phyloP scores from a whole-genome alignment of 1,284 basidiomycete species.

The Cutaneotrichosporon sp. region DNA sequence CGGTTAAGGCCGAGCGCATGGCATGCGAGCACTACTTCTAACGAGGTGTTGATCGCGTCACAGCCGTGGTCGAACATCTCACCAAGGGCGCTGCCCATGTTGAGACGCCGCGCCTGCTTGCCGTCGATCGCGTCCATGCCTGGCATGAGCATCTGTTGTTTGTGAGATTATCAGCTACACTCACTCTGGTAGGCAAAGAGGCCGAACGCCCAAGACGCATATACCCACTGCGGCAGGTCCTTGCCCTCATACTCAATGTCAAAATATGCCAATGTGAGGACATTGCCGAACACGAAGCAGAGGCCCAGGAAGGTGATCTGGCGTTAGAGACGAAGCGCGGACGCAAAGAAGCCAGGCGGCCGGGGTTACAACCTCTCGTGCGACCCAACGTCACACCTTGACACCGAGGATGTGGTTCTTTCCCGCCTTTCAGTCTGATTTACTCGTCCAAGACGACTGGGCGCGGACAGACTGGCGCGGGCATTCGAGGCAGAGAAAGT shows the following conservation, averaged over 20 bases:
- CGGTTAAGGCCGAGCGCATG: constrained; percentile 86
- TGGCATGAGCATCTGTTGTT: constrained; percentile 32
- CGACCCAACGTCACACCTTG: neutral
- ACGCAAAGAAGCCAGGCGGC: neutral
- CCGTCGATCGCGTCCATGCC: constrained; percentile 59
- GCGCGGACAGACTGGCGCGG: too few relatives aligned
- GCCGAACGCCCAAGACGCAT: constrained; percentile 83
- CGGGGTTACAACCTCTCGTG: neutral
- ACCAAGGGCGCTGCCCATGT: constrained; percentile 92
- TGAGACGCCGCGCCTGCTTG: constrained; percentile 90
- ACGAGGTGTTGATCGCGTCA: constrained; percentile 93
- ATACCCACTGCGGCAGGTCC: constrained; percentile 76
- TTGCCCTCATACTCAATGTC: constrained; percentile 70
- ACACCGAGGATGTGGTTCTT: neutral
- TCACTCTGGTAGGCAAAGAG: constrained; percentile 90
- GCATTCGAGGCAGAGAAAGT: too few relatives aligned
- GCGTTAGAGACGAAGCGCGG: neutral
- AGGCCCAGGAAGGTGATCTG: constrained; percentile 84
- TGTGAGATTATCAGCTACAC: constrained; percentile 70
- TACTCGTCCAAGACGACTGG: neutral
- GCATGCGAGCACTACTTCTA: constrained; percentile 78
- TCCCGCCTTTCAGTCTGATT: neutral
- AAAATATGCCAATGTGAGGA: constrained; percentile 75
- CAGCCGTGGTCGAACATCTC: constrained; percentile 88
- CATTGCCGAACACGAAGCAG: constrained; percentile 77